Evolutionary conservation across 2,329 filamentous ascomycete species (phyloP).

Genomic region (Dothideomycetes sp.): DNA sequence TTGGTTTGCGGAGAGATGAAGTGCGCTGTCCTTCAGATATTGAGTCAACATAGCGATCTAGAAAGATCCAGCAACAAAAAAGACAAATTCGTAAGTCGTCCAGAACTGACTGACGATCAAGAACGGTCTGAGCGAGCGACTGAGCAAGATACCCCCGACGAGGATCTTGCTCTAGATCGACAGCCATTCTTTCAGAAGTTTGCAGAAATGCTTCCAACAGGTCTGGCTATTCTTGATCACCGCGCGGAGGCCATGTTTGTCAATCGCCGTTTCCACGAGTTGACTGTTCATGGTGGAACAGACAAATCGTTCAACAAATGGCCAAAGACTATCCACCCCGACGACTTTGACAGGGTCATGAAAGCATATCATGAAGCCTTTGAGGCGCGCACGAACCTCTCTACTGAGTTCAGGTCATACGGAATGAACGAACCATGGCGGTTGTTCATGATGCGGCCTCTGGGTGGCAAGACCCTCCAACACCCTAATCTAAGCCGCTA

Average conservation of each 20-base stretch:
- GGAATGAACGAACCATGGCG: conserved; percentile 16
- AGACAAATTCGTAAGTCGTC: too few species aligned
- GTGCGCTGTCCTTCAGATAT: conserved; percentile 15
- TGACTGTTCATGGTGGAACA: conserved; percentile 30
- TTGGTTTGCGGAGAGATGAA: conserved; percentile 6
- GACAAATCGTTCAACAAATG: conserved; percentile 32
- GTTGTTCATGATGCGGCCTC: conserved; percentile 30
- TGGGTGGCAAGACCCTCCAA: conserved; percentile 26
- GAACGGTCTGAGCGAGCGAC: neutral
- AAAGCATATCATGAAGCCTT: conserved; percentile 32
- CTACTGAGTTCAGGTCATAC: conserved; percentile 31
- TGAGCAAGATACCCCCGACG: neutral
- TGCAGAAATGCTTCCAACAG: conserved; percentile 34
- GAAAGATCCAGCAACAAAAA: neutral
- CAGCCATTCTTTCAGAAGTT: conserved; percentile 33
- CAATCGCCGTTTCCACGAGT: conserved; percentile 33
- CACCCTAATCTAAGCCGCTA: conserved; percentile 21
- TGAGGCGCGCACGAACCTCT: conserved; percentile 23
- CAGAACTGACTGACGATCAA: too few species aligned
- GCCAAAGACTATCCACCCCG: conserved; percentile 34
- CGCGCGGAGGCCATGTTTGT: conserved; percentile 35
- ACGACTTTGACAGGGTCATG: conserved; percentile 35
- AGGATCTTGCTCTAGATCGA: conserved; percentile 18
- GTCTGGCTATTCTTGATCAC: conserved; percentile 34
- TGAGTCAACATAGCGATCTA: conserved; percentile 4